Evolutionary conservation across 139 green algal species (phyloP).

Genomic region (Micractinium sp.): DNA sequence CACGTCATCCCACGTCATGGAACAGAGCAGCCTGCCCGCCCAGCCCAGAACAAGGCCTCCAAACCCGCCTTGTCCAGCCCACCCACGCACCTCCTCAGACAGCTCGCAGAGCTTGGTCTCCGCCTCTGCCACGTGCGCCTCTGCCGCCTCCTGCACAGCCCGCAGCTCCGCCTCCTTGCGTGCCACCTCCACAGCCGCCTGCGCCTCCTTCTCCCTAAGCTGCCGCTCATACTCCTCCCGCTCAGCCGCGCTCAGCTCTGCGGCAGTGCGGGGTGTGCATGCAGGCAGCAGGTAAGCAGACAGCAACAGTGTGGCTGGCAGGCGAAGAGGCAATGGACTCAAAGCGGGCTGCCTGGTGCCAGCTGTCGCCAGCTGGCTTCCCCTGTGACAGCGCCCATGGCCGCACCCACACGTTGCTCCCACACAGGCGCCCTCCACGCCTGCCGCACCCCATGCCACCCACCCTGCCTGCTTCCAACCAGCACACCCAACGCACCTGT

Average conservation of each 20-base stretch:
- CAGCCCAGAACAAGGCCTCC: not conserved
- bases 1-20: not conserved
- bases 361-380: not conserved
- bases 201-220: not conserved
- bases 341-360: not conserved
- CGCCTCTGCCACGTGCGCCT: constrained; percentile 32
- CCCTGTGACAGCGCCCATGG: not conserved
- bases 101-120: constrained; percentile 46
- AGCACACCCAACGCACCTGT: not conserved
- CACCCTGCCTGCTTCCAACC: not conserved
- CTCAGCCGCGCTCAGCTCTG: constrained; percentile 15
- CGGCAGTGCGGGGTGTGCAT: not conserved
- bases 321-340: not conserved
- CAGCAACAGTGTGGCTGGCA: not conserved
- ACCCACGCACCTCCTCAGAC: not conserved
- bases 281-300: not conserved
- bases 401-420: not conserved
- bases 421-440: not conserved
- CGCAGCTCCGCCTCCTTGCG: constrained; percentile 22
- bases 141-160: constrained; percentile 24
- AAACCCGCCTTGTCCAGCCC: not conserved
- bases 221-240: constrained; percentile 10
- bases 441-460: no score
- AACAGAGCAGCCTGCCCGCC: no score
- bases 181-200: constrained; percentile 5